Conservation (phyloP, 352 stramenopile genomes). For the Phytophthora boehmeriae region DNA sequence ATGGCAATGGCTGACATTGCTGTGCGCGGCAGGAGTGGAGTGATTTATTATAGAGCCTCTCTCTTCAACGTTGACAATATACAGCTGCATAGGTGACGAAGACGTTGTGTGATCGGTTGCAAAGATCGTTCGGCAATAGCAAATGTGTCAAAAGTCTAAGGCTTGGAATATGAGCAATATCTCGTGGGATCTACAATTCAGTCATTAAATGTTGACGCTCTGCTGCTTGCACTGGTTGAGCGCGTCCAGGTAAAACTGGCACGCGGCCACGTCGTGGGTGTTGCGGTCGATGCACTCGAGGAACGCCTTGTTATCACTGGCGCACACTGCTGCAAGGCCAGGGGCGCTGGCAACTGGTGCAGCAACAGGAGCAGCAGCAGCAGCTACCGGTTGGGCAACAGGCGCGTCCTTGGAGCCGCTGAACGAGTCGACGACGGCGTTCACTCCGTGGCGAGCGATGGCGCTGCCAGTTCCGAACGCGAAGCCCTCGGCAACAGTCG, state of each 20-base stretch:
- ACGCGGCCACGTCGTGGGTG: slow-evolving; percentile 78
- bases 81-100: slow-evolving; percentile 1
- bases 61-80: slow-evolving; percentile 8
- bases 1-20: slow-evolving; percentile 5
- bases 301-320: slow-evolving; percentile 77
- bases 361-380: slow-evolving; percentile 15
- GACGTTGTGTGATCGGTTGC: neutral
- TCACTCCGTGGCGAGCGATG: slow-evolving; percentile 92
- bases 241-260: slow-evolving; percentile 87
- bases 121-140: neutral
- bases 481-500: slow-evolving; percentile 96
- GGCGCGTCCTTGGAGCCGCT: slow-evolving; percentile 54
- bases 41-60: slow-evolving; percentile 28
- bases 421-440: slow-evolving; percentile 72
- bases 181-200: neutral
- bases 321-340: slow-evolving; percentile 42
- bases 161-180: neutral
- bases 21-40: slow-evolving; percentile 9
- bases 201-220: slow-evolving; percentile 63
- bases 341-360: slow-evolving; percentile 18
- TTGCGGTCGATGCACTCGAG: slow-evolving; percentile 80
- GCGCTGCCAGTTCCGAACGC: slow-evolving; percentile 96
- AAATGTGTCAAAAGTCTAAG: neutral
- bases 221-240: slow-evolving; percentile 87
- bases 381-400: slow-evolving; percentile 21